These are phyloP conservation scores for Harrya chromipes DNA, from an alignment of 768 basidiomycete species.

Conservation along the genomic window DNA sequence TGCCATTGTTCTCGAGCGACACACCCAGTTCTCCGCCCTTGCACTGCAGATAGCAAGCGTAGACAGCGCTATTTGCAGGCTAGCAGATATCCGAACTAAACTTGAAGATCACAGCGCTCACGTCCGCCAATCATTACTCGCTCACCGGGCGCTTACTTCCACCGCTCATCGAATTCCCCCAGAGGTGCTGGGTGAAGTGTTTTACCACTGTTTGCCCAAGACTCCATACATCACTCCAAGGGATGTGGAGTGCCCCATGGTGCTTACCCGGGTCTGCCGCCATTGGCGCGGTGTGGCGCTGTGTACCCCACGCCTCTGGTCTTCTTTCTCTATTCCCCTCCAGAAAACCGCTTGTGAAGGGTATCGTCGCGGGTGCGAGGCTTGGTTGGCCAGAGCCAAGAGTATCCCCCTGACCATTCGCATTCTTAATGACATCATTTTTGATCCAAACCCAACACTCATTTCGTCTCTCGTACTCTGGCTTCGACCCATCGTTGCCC, in stretches of 20 bases:
- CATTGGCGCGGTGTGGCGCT: constrained; percentile 31
- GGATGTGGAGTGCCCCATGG: constrained; percentile 19
- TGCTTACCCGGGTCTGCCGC: constrained; percentile 28
- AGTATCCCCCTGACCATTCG: constrained; percentile 24
- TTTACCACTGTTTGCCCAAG: constrained; percentile 26
- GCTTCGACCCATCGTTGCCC: constrained; percentile 23
- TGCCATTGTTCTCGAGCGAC: constrained; percentile 18
- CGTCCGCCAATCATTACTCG: constrained; percentile 21
- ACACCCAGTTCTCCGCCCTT: constrained; percentile 20
- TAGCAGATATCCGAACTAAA: constrained; percentile 12
- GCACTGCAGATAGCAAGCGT: constrained; percentile 18
- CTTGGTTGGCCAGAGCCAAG: constrained; percentile 30
- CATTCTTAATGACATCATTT: constrained; percentile 24
- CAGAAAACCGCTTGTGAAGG: constrained; percentile 3
- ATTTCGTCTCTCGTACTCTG: constrained; percentile 13
- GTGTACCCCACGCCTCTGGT: constrained; percentile 32
- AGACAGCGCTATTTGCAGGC: constrained; percentile 17
- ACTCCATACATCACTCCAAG: constrained; percentile 25
- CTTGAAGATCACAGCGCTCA: constrained; percentile 18
- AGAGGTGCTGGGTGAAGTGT: constrained; percentile 31
- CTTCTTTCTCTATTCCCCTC: constrained; percentile 25
- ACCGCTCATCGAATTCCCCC: constrained; percentile 23
- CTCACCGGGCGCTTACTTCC: constrained; percentile 24
- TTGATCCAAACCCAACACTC: background rate
- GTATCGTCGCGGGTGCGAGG: constrained; percentile 20